Conservation (phyloP, 208 protist genomes). For the Crithidia fasciculata region DNA sequence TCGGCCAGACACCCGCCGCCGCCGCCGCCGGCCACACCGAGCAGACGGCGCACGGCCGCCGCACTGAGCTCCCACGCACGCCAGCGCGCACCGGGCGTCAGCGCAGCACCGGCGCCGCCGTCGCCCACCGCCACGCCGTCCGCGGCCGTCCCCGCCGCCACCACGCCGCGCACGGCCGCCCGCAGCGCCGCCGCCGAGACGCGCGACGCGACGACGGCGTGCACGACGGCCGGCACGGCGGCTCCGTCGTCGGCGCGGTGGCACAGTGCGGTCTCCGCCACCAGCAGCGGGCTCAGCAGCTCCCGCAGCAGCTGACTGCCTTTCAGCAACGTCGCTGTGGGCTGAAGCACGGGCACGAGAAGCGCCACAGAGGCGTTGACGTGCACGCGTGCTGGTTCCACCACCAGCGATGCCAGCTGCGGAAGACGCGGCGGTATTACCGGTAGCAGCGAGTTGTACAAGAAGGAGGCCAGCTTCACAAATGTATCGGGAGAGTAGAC, state of each 20-base stretch:
- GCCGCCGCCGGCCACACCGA: neutral
- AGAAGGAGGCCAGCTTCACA: too few relatives aligned
- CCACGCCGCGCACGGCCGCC: neutral
- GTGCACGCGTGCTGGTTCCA: neutral
- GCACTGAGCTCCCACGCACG: constrained; percentile 6
- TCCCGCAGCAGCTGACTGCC: neutral
- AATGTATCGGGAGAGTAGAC: too few relatives aligned
- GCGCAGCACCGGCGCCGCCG: neutral
- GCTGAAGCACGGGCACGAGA: neutral
- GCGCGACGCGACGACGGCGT: neutral
- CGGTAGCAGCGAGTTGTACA: too few relatives aligned
- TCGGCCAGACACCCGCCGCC: constrained; percentile 12
- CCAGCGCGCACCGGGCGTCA: constrained; percentile 7
- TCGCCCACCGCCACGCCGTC: neutral
- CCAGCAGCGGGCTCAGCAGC: constrained; percentile 15
- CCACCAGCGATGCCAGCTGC: neutral
- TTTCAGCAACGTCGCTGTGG: neutral
- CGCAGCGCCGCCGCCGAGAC: neutral
- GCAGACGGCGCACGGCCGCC: constrained; percentile 3
- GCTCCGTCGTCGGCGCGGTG: neutral
- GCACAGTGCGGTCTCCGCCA: constrained; percentile 19
- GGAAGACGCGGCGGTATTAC: too few relatives aligned
- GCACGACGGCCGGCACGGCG: constrained; percentile 1
- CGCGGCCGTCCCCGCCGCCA: neutral
- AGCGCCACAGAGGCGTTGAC: neutral